Evolutionary conservation across 345 rosid species (phyloP).

Genomic region (Moringa oleifera): DNA sequence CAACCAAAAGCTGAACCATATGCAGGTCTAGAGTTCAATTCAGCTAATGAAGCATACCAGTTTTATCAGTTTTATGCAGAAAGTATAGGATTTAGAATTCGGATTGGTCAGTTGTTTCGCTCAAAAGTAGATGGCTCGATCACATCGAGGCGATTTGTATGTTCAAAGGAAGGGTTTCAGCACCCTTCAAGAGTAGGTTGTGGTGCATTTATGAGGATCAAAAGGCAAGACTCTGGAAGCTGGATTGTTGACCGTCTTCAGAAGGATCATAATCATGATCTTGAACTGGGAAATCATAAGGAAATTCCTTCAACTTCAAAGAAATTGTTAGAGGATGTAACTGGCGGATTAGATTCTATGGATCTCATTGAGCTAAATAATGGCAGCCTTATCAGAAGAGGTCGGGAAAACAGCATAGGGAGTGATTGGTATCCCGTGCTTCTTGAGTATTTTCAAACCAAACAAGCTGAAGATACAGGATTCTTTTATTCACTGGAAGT

Average conservation of each 20-base stretch:
- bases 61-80: constrained; percentile 67
- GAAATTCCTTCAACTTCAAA: constrained; percentile 37
- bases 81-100: constrained; percentile 65
- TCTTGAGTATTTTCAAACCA: constrained; percentile 67
- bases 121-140: constrained; percentile 76
- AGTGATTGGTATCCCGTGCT: constrained; percentile 69
- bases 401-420: constrained; percentile 47
- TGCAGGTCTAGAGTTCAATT: constrained; percentile 63
- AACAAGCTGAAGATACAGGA: constrained; percentile 78
- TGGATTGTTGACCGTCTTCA: constrained; percentile 85
- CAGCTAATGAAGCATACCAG: constrained; percentile 76
- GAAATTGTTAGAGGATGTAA: constrained; percentile 49
- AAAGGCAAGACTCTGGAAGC: constrained; percentile 67
- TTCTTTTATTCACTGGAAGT: constrained; percentile 72
- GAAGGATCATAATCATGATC: constrained; percentile 79
- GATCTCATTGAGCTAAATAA: constrained; percentile 36
- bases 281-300: constrained; percentile 32
- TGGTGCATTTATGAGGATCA: constrained; percentile 91
- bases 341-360: constrained; percentile 41
- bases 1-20: constrained; percentile 42
- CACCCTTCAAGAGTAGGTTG: constrained; percentile 95
- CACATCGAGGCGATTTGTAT: constrained; percentile 85
- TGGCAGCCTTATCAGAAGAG: constrained; percentile 26
- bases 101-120: constrained; percentile 89
- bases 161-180: constrained; percentile 94